Evolutionary conservation across 345 rosid species (phyloP).

Genomic region (Garcia nutans): DNA sequence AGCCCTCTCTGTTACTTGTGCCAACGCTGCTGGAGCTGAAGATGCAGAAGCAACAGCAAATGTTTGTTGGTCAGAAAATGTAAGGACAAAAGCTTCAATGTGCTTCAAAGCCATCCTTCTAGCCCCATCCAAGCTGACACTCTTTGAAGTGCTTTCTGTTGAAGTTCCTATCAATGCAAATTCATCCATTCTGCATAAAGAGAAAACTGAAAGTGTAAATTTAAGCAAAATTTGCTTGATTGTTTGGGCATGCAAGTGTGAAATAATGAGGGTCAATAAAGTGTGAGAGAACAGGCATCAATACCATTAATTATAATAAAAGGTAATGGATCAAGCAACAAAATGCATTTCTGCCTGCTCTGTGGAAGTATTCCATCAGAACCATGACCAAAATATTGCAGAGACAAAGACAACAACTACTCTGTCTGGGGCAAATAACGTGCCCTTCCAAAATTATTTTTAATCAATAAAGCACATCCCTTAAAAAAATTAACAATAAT

Average conservation of each 20-base stretch:
- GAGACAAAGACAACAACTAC: neutral
- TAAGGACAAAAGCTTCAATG: conserved; percentile 60
- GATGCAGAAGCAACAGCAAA: conserved; percentile 68
- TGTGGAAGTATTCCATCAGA: neutral
- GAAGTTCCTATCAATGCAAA: conserved; percentile 59
- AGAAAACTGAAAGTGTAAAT: neutral
- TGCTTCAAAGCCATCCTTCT: conserved; percentile 73
- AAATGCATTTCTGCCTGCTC: too few species aligned
- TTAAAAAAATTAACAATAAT: too few species aligned
- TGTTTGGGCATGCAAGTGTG: neutral
- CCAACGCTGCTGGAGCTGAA: conserved; percentile 69
- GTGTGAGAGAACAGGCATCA: neutral
- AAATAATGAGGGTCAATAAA: neutral
- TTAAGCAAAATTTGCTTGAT: neutral
- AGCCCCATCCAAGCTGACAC: conserved; percentile 72
- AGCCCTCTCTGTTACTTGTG: conserved; percentile 85
- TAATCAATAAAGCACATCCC: neutral
- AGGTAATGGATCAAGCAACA: neutral
- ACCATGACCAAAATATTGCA: neutral
- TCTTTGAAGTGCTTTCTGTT: conserved; percentile 65
- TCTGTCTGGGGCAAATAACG: neutral
- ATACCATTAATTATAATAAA: neutral
- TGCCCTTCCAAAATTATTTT: neutral
- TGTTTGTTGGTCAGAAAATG: conserved; percentile 67
- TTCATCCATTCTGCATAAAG: conserved; percentile 68